Evolutionary conservation across 1,139 yeast genomes (phyloP).

Genomic region (Saccharomyces hybrid): DNA sequence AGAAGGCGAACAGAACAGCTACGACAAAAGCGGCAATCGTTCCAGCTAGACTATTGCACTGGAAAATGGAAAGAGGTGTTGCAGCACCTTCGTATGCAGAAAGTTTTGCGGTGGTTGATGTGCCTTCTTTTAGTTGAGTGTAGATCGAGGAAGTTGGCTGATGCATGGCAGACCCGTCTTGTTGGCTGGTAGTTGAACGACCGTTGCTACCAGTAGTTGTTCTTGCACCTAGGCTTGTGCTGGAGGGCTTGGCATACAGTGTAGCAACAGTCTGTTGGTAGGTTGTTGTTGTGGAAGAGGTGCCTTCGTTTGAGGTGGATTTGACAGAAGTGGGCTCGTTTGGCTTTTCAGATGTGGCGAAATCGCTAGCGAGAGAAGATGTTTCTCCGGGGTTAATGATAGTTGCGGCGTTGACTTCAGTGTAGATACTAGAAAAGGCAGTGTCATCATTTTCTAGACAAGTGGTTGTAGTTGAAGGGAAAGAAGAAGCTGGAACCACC

Average conservation of each 20-base stretch:
- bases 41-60: background rate
- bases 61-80: background rate
- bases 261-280: background rate
- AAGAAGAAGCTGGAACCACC: background rate
- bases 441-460: background rate
- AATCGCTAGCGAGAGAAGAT: background rate
- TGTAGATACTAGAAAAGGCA: background rate
- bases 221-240: background rate
- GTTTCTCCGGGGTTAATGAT: background rate
- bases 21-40: background rate
- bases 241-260: background rate
- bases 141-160: background rate
- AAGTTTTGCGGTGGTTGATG: background rate
- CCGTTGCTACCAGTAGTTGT: background rate
- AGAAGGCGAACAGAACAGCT: background rate
- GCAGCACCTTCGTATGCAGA: background rate
- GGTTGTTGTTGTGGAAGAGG: background rate
- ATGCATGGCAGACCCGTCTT: background rate
- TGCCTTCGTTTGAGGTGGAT: background rate
- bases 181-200: background rate
- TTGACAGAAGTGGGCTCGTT: background rate
- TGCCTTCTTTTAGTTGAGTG: background rate
- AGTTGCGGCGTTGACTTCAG: background rate
- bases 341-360: background rate
- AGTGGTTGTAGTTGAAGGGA: background rate